phyloP scores from a whole-genome alignment of 257 asterid genomes.

The Dorcoceras hygrometricum region DNA sequence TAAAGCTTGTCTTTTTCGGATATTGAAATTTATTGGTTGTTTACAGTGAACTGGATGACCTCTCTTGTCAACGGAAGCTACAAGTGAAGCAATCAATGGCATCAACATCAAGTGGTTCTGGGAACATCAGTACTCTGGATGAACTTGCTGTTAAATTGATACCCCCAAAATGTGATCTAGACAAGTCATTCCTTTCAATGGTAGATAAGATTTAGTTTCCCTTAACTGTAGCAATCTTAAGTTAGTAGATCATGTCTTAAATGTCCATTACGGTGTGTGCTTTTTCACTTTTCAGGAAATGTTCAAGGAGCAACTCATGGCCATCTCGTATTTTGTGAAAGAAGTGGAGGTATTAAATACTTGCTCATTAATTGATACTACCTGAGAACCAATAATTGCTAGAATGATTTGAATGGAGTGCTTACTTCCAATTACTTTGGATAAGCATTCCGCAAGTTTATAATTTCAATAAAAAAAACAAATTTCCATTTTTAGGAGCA shows the following conservation, averaged over 20 bases:
- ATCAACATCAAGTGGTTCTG: conserved; percentile 32
- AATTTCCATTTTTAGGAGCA: too few species aligned
- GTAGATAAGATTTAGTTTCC: conserved; percentile 26
- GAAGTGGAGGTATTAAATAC: conserved; percentile 63
- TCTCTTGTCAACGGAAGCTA: conserved; percentile 32
- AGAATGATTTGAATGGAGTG: conserved; percentile 16
- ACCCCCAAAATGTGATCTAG: conserved; percentile 41
- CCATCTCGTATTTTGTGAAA: conserved; percentile 53
- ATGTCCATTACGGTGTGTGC: conserved; percentile 17
- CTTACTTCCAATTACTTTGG: neutral
- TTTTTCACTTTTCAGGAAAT: conserved; percentile 65
- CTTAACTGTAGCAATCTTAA: neutral
- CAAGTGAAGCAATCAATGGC: conserved; percentile 41
- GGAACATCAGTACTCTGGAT: conserved; percentile 37
- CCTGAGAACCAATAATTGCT: conserved; percentile 14
- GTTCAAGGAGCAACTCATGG: conserved; percentile 60
- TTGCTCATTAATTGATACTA: conserved; percentile 10
- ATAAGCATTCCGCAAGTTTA: neutral
- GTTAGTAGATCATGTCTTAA: conserved; percentile 16
- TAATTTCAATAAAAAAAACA: neutral
- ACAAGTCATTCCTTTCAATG: conserved; percentile 37
- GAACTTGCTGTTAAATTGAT: conserved; percentile 38
- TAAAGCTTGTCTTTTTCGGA: neutral
- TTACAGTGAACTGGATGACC: conserved; percentile 59
- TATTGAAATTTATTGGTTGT: conserved; percentile 12